A percentile compares a stretch with the other conserved stretches of the same genome.
Conservation (phyloP, 441 rosid genomes). For the Erodium moschatum region DNA sequence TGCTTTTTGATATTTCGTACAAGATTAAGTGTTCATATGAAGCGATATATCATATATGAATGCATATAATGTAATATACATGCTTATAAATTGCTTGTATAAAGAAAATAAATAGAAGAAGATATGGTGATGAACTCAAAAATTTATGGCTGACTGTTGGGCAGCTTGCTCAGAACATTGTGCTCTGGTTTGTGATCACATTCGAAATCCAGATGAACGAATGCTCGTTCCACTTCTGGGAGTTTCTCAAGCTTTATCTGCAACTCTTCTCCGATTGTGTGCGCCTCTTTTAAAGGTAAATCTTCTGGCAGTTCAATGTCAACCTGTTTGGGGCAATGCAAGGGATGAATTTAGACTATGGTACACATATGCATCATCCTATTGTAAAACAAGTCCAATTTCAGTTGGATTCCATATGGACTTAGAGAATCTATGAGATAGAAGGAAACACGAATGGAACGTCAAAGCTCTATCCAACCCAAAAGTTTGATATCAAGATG, state of each 20-base stretch:
- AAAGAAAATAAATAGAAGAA: background rate
- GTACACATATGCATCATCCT: no score
- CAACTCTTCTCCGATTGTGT: slow-evolving; percentile 61
- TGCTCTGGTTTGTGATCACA: slow-evolving; percentile 89
- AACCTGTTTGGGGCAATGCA: slow-evolving; percentile 34
- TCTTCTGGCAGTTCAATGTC: slow-evolving; percentile 81
- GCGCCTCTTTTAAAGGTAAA: slow-evolving; percentile 64
- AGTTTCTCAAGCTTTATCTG: slow-evolving; percentile 71
- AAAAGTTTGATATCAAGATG: no score
- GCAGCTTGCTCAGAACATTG: slow-evolving; percentile 52
- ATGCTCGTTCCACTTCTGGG: slow-evolving; percentile 75
- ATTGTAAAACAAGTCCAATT: no score
- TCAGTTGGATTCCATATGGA: no score
- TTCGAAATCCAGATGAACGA: slow-evolving; percentile 78
- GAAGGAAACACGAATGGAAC: no score
- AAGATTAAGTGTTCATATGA: no score
- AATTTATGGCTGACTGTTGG: slow-evolving; percentile 30
- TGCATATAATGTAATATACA: no score
- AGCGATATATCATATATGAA: no score
- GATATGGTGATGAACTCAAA: background rate
- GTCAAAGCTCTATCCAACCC: no score
- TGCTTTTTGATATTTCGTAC: no score
- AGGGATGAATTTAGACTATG: background rate
- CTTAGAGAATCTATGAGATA: no score
- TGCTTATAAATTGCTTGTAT: background rate